Evolutionary conservation across 2,329 filamentous ascomycete species (phyloP).

Genomic region (Cladophialophora yegresii): DNA sequence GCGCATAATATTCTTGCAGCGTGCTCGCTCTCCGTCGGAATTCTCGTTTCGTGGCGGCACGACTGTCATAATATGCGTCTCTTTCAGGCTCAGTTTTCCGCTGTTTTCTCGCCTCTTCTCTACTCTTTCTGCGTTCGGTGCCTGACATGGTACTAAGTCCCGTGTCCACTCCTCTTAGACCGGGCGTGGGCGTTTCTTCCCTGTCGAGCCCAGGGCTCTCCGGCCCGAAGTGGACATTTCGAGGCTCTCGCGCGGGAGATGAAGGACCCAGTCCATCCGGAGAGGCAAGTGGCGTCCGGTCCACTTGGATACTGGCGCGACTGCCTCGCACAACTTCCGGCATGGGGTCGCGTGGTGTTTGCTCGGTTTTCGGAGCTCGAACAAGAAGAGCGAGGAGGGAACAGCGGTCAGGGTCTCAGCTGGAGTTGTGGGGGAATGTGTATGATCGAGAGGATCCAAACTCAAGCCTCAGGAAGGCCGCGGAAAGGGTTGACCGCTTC

Average conservation of each 20-base stretch:
- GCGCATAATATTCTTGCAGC: constrained; percentile 35
- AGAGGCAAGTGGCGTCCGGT: constrained; percentile 13
- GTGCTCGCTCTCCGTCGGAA: constrained; percentile 36
- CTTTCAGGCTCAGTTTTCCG: constrained; percentile 30
- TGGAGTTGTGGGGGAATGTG: neutral
- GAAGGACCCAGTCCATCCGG: constrained; percentile 8
- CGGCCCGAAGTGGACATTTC: constrained; percentile 29
- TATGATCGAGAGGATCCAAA: neutral
- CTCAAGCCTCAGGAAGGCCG: constrained; percentile 6
- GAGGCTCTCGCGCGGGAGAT: constrained; percentile 20
- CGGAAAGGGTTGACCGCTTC: constrained; percentile 15
- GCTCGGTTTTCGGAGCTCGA: neutral
- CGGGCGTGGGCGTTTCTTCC: constrained; percentile 21
- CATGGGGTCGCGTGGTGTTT: constrained; percentile 23
- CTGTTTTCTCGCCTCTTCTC: constrained; percentile 21
- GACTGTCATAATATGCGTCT: constrained; percentile 37
- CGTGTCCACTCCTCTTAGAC: constrained; percentile 18
- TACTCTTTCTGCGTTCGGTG: constrained; percentile 26
- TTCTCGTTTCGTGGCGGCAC: constrained; percentile 37
- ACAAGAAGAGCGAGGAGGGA: neutral
- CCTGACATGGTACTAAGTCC: constrained; percentile 24
- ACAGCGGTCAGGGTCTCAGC: neutral
- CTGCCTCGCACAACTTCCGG: constrained; percentile 36
- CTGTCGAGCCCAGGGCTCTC: constrained; percentile 16
- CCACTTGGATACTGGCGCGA: constrained; percentile 30